A percentile compares a stretch with the other conserved stretches of the same genome.
These are phyloP conservation scores for Chloromonas sp. DNA, from an alignment of 163 green algal genomes.

Conservation along the genomic window DNA sequence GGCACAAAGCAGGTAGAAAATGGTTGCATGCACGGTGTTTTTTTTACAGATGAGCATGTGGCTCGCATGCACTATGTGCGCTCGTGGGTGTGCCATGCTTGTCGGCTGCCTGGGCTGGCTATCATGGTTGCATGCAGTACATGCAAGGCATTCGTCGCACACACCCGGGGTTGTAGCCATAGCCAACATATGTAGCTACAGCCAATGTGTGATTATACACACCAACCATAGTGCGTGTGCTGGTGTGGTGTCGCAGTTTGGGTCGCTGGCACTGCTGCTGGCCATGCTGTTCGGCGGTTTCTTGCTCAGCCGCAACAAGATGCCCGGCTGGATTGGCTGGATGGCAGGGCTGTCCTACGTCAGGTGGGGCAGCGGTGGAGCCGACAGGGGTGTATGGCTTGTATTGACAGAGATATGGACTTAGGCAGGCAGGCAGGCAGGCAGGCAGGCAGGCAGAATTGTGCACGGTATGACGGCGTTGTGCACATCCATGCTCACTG, in stretches of 20 bases:
- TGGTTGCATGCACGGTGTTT: no score
- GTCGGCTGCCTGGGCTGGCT: not conserved
- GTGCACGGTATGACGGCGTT: no score
- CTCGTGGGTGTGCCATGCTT: not conserved
- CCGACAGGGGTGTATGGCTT: not conserved
- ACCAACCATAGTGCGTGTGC: not conserved
- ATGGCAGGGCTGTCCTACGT: constrained; percentile 42
- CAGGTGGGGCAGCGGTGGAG: not conserved
- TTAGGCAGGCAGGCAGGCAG: not conserved
- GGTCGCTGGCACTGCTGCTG: constrained; percentile 50
- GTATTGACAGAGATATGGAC: not conserved
- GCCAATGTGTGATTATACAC: not conserved
- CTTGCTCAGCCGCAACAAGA: constrained; percentile 51
- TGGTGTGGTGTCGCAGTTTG: constrained; percentile 13
- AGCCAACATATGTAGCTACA: not conserved
- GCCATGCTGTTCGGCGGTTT: constrained; percentile 62
- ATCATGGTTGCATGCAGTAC: not conserved
- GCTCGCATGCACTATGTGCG: no score
- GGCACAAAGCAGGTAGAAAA: no score
- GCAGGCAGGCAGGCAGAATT: no score
- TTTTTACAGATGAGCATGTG: no score
- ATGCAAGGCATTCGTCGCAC: no score
- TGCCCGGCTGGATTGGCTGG: constrained; percentile 33
- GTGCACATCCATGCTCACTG: no score
- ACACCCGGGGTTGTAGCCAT: no score